Conservation (phyloP, 352 stramenopile species). For the Phytophthora ohioensis region DNA sequence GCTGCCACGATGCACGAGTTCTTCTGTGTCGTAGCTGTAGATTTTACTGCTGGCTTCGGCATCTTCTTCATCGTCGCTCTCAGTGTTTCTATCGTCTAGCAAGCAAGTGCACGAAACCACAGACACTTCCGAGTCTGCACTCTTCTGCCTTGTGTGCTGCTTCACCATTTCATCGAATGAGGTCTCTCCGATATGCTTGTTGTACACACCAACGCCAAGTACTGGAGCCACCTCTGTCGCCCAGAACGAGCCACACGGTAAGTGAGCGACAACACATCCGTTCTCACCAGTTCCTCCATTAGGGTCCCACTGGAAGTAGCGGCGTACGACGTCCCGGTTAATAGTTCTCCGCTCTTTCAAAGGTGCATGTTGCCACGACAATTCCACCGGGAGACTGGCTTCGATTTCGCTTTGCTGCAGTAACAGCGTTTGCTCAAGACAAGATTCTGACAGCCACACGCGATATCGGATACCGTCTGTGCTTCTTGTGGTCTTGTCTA, state of each 20-base stretch:
- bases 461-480: constrained; percentile 43
- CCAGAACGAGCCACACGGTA: constrained; percentile 44
- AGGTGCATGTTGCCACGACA: constrained; percentile 48
- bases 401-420: constrained; percentile 66
- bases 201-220: neutral
- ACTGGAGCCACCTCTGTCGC: constrained; percentile 16
- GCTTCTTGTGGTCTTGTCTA: neutral
- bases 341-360: constrained; percentile 19
- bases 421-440: constrained; percentile 56
- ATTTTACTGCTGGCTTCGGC: constrained; percentile 10
- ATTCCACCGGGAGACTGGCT: constrained; percentile 44
- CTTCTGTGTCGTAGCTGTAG: constrained; percentile 64
- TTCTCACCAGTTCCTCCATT: constrained; percentile 13
- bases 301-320: constrained; percentile 52
- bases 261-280: constrained; percentile 41
- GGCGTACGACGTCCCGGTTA: constrained; percentile 38
- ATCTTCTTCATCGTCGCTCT: constrained; percentile 32
- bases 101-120: constrained; percentile 58
- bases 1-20: constrained; percentile 66
- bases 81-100: constrained; percentile 44
- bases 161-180: neutral
- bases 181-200: neutral
- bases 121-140: neutral
- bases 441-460: constrained; percentile 58
- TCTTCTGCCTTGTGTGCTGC: neutral